These are phyloP conservation scores for Aspergillus sp. DNA, from an alignment of 2,329 filamentous ascomycete genomes.

Conservation along the genomic window DNA sequence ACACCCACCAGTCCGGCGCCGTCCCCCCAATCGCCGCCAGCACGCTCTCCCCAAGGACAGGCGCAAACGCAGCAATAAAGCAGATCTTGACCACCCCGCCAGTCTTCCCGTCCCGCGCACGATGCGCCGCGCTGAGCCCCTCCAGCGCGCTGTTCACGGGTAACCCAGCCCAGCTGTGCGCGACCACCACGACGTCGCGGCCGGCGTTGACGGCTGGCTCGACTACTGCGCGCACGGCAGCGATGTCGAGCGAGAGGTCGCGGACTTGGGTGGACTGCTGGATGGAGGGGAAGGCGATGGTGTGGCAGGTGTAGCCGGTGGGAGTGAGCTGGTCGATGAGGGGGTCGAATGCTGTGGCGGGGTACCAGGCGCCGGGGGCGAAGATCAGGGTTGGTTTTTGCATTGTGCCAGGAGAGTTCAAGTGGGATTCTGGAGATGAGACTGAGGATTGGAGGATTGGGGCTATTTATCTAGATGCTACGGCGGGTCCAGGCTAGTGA, in stretches of 20 bases:
- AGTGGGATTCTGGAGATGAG: too few species aligned
- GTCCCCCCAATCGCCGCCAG: slow-evolving; percentile 29
- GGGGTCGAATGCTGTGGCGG: slow-evolving; percentile 27
- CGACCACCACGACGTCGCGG: slow-evolving; percentile 28
- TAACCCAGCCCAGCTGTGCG: slow-evolving; percentile 38
- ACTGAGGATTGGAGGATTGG: too few species aligned
- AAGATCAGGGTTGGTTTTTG: slow-evolving; percentile 29
- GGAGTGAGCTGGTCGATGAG: slow-evolving; percentile 19
- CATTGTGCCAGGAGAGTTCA: too few species aligned
- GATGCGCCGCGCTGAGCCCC: slow-evolving; percentile 29
- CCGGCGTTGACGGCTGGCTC: slow-evolving; percentile 29
- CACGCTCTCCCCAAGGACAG: slow-evolving; percentile 29
- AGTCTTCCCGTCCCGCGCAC: slow-evolving; percentile 22
- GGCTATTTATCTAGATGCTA: too few species aligned
- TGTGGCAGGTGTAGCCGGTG: slow-evolving; percentile 21
- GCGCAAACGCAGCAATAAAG: slow-evolving; percentile 36
- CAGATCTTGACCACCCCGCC: slow-evolving; percentile 35
- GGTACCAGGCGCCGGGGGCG: slow-evolving; percentile 33
- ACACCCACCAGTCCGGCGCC: slow-evolving; percentile 28
- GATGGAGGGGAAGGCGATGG: slow-evolving; percentile 28
- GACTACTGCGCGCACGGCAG: slow-evolving; percentile 31
- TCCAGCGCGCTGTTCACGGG: slow-evolving; percentile 35
- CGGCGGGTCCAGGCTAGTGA: too few species aligned
- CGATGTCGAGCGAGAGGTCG: slow-evolving; percentile 29
- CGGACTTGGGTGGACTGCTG: slow-evolving; percentile 21